Conservation (phyloP, 352 stramenopile genomes). For the Globisporangium heterothallicum region DNA sequence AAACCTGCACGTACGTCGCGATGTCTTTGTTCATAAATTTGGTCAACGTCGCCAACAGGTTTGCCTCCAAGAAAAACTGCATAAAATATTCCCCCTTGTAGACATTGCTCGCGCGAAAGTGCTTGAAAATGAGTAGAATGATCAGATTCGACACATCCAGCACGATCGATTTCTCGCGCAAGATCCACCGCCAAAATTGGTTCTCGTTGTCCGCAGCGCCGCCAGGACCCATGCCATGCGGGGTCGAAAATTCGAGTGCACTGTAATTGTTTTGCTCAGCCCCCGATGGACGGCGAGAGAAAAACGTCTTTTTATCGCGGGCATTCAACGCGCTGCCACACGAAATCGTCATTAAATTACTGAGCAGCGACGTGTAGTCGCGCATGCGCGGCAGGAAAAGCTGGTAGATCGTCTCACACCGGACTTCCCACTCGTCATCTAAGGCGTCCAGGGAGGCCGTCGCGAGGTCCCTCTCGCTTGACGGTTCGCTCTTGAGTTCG, state of each 20-base stretch:
- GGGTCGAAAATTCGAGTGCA: conserved; percentile 36
- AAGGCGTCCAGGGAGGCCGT: conserved; percentile 35
- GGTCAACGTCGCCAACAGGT: conserved; percentile 61
- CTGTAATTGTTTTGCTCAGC: conserved; percentile 29
- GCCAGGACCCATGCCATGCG: conserved; percentile 21
- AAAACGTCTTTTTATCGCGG: conserved; percentile 80
- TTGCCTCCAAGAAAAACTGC: conserved; percentile 77
- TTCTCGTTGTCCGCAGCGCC: conserved; percentile 44
- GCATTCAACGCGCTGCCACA: conserved; percentile 63
- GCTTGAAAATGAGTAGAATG: conserved; percentile 70
- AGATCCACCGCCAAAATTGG: conserved; percentile 78
- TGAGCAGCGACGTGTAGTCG: conserved; percentile 61
- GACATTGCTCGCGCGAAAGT: conserved; percentile 63
- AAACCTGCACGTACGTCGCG: conserved; percentile 70
- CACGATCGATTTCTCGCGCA: conserved; percentile 75
- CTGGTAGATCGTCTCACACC: conserved; percentile 65
- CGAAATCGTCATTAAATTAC: conserved; percentile 60
- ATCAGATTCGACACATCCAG: conserved; percentile 63
- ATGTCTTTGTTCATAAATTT: conserved; percentile 89
- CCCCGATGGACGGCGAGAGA: conserved; percentile 50
- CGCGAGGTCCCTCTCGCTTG: conserved; percentile 42
- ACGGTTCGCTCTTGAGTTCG: conserved; percentile 40
- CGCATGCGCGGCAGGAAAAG: conserved; percentile 66
- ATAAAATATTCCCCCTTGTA: conserved; percentile 80
- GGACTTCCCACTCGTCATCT: conserved; percentile 71